Evolutionary conservation across 768 basidiomycete species (phyloP), one percentile per base, ranked within the genome.

Genomic region (Mycena latifolia): DNA sequence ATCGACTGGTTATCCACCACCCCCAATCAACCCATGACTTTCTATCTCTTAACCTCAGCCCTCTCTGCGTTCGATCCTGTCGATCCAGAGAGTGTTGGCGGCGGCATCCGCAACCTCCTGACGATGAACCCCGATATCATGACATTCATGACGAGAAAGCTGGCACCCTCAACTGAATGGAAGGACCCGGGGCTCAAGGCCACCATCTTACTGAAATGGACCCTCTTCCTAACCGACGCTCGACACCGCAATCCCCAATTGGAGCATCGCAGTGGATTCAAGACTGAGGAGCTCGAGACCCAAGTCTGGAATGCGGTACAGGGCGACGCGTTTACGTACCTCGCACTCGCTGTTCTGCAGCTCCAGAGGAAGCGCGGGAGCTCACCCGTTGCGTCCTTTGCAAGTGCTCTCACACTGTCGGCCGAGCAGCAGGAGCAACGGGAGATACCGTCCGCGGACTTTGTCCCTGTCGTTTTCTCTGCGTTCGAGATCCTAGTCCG

Each of bases 271-370:
- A 82, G 81, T 8, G 92, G 89, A 2, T 91, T 90, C 77, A 88
- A 84, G 66, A 89, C 92, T 2, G 92, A 94, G 56, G 89, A 92
- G 58, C 84, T 96, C 45, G 94, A 96, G 76, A 87, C 85, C 2
- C 89, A 93, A 65, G 88, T 95, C 24, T 92, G 90, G 88, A 87
- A 87, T 70, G 93, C 93, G 4, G 90, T 97, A 1, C 91, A 95
- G 75, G 90, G 90, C 1, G 92, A 94, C 71, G 88, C 89, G 3
- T 95, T 97, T 76, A 82, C 82, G 0, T 95, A 90, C 74, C 86
- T 95, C 31, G 82, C 87, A 0, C 73, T 81, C n/a, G 80, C 84
- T 7, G 84, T 94, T 17, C 74, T 89, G 12, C 84, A 88, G 61
- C 72, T 93, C 43, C 82, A 88, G 62, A 82, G 80, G 71, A 81